phyloP scores from a whole-genome alignment of 257 asterid genomes.

The Solanum appendiculatum region DNA sequence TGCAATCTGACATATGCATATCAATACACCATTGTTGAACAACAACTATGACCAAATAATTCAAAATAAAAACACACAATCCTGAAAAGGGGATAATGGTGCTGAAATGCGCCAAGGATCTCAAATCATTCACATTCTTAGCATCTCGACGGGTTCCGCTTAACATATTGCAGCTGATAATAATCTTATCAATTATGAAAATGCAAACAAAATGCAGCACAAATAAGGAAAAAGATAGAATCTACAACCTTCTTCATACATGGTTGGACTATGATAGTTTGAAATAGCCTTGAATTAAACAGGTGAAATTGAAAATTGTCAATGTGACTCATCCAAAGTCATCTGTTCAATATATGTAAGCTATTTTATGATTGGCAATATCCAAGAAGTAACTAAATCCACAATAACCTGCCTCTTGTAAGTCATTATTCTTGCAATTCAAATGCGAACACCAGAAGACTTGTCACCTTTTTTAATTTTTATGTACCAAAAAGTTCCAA shows the following conservation, averaged over 20 bases:
- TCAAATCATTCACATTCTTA: neutral
- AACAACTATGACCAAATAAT: neutral
- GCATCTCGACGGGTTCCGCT: neutral
- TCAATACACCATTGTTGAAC: neutral
- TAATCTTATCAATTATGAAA: neutral
- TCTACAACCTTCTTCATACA: neutral
- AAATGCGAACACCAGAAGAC: neutral
- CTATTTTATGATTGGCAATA: neutral
- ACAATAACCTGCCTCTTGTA: neutral
- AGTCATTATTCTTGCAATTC: neutral
- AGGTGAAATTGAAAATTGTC: neutral
- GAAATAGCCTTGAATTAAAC: neutral
- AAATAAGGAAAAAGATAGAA: neutral
- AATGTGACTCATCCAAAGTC: neutral
- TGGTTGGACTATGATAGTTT: neutral
- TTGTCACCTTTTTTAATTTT: neutral
- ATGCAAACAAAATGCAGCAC: neutral
- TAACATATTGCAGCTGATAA: neutral
- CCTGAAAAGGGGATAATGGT: neutral
- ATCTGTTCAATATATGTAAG: neutral
- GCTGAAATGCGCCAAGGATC: neutral
- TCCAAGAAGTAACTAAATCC: neutral
- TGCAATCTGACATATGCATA: neutral
- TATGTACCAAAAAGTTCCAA: neutral
- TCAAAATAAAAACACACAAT: neutral